Evolutionary conservation across 2,329 filamentous ascomycete species (phyloP).

Genomic region (Microsporum ferrugineum): DNA sequence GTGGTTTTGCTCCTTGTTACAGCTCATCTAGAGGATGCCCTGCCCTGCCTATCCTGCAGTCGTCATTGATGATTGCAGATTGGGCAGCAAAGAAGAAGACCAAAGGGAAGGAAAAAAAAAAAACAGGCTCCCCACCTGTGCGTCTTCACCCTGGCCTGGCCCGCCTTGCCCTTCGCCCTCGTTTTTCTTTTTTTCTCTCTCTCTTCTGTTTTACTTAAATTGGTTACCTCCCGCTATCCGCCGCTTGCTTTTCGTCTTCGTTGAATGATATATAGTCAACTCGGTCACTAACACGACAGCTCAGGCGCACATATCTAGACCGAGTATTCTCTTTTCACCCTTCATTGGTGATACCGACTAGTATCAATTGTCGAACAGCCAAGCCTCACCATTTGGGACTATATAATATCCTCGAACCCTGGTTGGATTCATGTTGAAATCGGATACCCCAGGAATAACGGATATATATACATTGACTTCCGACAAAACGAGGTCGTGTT

Average conservation of each 20-base stretch:
- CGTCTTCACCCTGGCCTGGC: slow-evolving; percentile 4
- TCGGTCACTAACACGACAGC: no score
- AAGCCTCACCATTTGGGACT: neutral
- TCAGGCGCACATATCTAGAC: no score
- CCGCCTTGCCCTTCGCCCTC: neutral
- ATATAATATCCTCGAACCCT: neutral
- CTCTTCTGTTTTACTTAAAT: neutral
- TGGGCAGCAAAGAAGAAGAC: slow-evolving; percentile 1
- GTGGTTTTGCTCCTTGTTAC: neutral
- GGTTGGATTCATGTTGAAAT: neutral
- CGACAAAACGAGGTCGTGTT: neutral
- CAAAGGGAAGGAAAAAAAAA: neutral
- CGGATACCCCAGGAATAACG: neutral
- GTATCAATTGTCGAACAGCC: neutral
- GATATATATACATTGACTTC: neutral
- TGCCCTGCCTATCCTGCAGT: neutral
- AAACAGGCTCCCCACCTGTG: slow-evolving; percentile 2
- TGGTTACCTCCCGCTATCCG: neutral
- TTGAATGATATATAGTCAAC: neutral
- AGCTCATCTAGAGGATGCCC: neutral
- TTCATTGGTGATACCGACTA: neutral
- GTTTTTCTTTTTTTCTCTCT: neutral
- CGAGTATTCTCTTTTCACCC: neutral
- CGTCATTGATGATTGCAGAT: neutral
- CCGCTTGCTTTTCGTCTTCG: neutral